A percentile compares a stretch with the other conserved stretches of the same genome.
Evolutionary conservation across 768 basidiomycete genomes (phyloP).

Genomic region (Leccinellum albellum): DNA sequence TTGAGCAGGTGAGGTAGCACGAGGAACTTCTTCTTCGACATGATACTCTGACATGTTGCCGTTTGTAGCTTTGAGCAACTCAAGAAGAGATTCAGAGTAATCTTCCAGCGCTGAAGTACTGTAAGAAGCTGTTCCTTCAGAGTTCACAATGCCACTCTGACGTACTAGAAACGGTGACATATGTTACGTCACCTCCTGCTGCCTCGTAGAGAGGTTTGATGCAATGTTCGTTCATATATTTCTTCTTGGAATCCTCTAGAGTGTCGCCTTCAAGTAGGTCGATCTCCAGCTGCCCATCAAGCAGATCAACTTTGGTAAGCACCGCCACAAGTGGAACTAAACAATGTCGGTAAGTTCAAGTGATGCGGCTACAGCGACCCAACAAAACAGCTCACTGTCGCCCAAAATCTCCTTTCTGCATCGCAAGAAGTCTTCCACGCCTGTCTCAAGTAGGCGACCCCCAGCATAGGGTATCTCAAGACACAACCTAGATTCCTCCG

Average conservation of each 20-base stretch:
- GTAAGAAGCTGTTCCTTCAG: background rate
- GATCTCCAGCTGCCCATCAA: constrained; percentile 2
- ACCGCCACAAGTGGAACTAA: constrained; percentile 7
- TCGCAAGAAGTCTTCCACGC: constrained; percentile 10
- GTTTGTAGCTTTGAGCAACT: constrained; percentile 1
- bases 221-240: background rate
- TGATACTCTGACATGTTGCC: background rate
- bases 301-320: constrained; percentile 14
- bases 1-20: background rate
- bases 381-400: background rate
- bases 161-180: constrained; percentile 13
- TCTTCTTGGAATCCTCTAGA: background rate
- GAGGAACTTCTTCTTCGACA: background rate
- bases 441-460: constrained; percentile 15
- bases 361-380: constrained; percentile 4
- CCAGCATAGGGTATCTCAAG: constrained; percentile 13
- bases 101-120: constrained; percentile 2
- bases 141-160: background rate
- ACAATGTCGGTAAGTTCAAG: background rate
- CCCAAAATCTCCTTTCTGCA: constrained; percentile 8
- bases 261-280: background rate
- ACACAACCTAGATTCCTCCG: constrained; percentile 9
- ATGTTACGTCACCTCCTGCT: background rate
- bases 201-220: background rate
- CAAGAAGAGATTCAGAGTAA: constrained; percentile 3